Conservation (phyloP, 768 basidiomycete species). For the Suillus placidus region DNA sequence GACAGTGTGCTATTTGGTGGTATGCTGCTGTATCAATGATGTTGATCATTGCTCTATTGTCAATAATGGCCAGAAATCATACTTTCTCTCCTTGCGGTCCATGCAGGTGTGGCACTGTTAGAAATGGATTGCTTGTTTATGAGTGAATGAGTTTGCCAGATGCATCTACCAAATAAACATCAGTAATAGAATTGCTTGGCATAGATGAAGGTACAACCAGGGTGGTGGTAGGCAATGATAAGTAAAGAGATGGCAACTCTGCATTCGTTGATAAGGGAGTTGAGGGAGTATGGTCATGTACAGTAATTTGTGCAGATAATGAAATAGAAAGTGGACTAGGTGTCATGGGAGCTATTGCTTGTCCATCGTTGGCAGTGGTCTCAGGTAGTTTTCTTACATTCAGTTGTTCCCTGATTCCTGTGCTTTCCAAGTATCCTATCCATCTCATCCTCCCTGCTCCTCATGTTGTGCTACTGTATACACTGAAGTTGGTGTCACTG, state of each 20-base stretch:
- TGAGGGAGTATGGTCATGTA: background rate
- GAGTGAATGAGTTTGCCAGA: background rate
- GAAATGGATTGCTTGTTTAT: background rate
- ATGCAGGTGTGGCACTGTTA: background rate
- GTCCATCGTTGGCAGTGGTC: background rate
- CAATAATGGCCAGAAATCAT: conserved; percentile 12
- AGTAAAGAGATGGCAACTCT: background rate
- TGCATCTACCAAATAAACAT: conserved; percentile 6
- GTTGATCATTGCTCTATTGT: conserved; percentile 22
- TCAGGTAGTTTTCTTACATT: background rate
- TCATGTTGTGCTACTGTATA: background rate
- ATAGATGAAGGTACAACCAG: background rate
- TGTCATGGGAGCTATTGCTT: background rate
- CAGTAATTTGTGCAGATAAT: background rate
- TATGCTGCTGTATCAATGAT: conserved; percentile 13
- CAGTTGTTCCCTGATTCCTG: background rate
- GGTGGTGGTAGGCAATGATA: rapidly evolving
- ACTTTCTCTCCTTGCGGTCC: conserved; percentile 20
- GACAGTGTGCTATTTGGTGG: no score
- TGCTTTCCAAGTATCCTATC: background rate
- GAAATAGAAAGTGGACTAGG: background rate
- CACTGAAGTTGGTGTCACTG: background rate
- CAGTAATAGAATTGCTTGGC: background rate
- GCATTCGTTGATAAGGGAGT: no score
- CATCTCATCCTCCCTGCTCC: background rate